Evolutionary conservation across 495 filamentous ascomycete genomes (phyloP), one percentile per base, ranked within the genome.

Genomic region (Penicillium bovifimosum): DNA sequence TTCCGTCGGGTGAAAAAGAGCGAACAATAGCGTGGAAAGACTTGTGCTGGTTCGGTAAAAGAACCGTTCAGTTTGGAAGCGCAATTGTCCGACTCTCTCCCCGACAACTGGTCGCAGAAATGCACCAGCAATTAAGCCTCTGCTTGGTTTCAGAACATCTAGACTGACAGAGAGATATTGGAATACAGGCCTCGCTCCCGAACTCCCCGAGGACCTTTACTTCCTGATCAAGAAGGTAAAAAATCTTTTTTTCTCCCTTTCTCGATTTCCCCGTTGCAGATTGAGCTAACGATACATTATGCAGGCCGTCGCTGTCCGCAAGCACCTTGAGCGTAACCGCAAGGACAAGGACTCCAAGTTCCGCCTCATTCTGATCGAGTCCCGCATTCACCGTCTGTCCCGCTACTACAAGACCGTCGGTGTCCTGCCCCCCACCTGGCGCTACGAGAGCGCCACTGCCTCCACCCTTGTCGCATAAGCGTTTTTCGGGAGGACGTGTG

Each of bases 281-380:
- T 16, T 17, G 27, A 3, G 26, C 52, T 55, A 63, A 57, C 44
- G 2, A 38, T 4, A 31, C 32, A 29, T 17, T 10, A 29, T 29
- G 31, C 32, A 91, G 90, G 92, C 92, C 64, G 92, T 96, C 69
- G 86, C 92, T 69, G 93, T 99, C 79, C 93, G 95, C 78, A 99
- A 99, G 89, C 95, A 97, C 79, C 89, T 99, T 61, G 91, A 97
- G 83, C 87, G 90, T 76, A 99, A 99, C 84, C 91, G 93, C 75
- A 99, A 99, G 83, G 93, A 97, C 85, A 95, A 90, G 79, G 93
- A 97, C 82, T 86, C 84, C 82, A 98, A 98, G 82, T 96, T 98
- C 88, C 91, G 92, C 69, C 86, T 99, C 52, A 97, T 99, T 87
- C 87, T 99, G 56, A 91, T 99, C 79, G 93, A 99, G 85, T 97